phyloP scores from a whole-genome alignment of 306 rosid genomes.

The Macrotyloma uniflorum region DNA sequence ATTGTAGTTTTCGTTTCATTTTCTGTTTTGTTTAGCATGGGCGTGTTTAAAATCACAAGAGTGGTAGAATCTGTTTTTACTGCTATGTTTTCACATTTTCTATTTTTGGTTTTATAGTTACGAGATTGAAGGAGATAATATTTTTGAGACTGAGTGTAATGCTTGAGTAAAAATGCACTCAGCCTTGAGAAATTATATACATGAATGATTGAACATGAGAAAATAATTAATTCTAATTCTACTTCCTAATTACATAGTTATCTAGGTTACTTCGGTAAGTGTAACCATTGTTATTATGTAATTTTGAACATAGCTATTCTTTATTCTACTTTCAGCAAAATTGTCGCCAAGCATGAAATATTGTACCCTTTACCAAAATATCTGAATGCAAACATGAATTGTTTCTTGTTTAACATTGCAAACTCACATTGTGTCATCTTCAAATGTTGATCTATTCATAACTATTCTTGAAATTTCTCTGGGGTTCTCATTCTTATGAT shows the following conservation, averaged over 20 bases:
- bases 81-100: not conserved
- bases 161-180: not conserved
- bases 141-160: not conserved
- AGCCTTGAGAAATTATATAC: not conserved
- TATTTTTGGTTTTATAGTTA: not conserved
- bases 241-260: not conserved
- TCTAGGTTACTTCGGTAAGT: not conserved
- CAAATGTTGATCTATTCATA: not conserved
- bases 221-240: not conserved
- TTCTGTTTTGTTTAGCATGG: not conserved
- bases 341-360: not conserved
- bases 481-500: not conserved
- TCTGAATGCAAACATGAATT: constrained; percentile 11
- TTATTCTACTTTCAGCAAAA: not conserved
- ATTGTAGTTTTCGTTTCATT: not conserved
- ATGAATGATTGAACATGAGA: not conserved
- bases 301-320: not conserved
- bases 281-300: not conserved
- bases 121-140: not conserved
- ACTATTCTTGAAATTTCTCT: not conserved
- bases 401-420: not conserved
- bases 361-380: not conserved
- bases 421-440: not conserved
- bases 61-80: not conserved
- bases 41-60: not conserved